Percentiles rank a stretch among this genome's conserved stretches.
Conservation (phyloP, 106 monocot genomes). For the Triglochin maritima region DNA sequence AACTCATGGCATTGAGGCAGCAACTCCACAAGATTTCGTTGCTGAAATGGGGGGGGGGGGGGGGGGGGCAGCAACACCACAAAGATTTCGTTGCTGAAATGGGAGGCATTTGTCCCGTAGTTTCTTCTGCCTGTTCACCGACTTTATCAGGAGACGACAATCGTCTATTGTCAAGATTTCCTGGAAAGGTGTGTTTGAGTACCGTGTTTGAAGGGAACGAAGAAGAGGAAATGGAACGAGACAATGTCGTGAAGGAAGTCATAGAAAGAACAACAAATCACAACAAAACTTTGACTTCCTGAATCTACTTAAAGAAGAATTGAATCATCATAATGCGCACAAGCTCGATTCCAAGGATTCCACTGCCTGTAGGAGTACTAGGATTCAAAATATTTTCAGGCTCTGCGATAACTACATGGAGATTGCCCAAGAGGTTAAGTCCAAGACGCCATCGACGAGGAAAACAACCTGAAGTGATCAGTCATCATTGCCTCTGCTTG, state of each 20-base stretch:
- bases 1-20: slow-evolving; percentile 36
- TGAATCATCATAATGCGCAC: too few species aligned
- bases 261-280: slow-evolving; percentile 32
- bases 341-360: slow-evolving; percentile 12
- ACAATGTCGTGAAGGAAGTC: slow-evolving; percentile 42
- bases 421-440: slow-evolving; percentile 38
- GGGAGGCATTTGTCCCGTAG: slow-evolving; percentile 4
- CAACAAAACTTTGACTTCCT: not conserved
- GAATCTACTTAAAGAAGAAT: slow-evolving; percentile 4
- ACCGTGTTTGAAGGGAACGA: slow-evolving; percentile 69
- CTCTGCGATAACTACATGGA: slow-evolving; percentile 89
- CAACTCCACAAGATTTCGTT: slow-evolving; percentile 31
- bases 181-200: slow-evolving; percentile 45
- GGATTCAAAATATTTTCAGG: slow-evolving; percentile 93
- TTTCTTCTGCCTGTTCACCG: not conserved
- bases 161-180: slow-evolving; percentile 8
- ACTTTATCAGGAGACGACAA: slow-evolving; percentile 16
- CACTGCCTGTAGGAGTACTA: slow-evolving; percentile 34
- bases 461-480: too few species aligned
- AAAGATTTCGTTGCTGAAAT: slow-evolving; percentile 40
- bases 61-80: slow-evolving; percentile 61
- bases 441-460: slow-evolving; percentile 24
- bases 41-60: slow-evolving; percentile 40
- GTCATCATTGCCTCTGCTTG: too few species aligned
- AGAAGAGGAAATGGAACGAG: slow-evolving; percentile 56